Conservation (phyloP, 2,329 filamentous ascomycete species). For the Colletotrichum echinochloae region DNA sequence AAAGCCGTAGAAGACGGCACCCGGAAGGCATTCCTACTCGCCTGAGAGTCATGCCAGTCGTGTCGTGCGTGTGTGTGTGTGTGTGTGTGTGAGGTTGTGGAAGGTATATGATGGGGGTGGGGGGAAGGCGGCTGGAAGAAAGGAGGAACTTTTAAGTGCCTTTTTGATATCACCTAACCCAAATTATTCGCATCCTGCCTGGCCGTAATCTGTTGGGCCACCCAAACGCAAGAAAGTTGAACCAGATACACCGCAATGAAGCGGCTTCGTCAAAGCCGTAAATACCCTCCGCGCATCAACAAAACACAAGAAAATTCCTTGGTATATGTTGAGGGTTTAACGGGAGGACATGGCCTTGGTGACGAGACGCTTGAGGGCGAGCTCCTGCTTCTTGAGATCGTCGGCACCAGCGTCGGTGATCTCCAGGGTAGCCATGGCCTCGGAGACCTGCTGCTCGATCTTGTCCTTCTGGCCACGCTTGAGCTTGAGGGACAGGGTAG, state of each 20-base stretch:
- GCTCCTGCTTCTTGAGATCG: slow-evolving; percentile 99
- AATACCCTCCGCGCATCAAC: slow-evolving; percentile 18
- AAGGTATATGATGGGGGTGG: slow-evolving; percentile 38
- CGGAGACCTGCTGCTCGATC: slow-evolving; percentile 96
- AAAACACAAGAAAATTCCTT: slow-evolving; percentile 23
- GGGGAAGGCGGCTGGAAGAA: slow-evolving; percentile 39
- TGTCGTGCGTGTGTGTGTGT: slow-evolving; percentile 36
- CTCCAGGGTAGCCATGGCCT: slow-evolving; percentile 98
- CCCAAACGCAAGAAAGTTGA: slow-evolving; percentile 41
- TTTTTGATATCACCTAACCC: slow-evolving; percentile 42
- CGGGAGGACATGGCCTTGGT: slow-evolving; percentile 98
- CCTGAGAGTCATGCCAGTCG: slow-evolving; percentile 37
- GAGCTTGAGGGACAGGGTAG: slow-evolving; percentile 93
- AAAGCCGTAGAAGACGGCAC: slow-evolving; percentile 40
- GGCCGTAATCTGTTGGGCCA: slow-evolving; percentile 38
- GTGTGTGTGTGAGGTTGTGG: slow-evolving; percentile 28
- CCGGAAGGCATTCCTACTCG: slow-evolving; percentile 37
- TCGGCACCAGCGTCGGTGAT: slow-evolving; percentile 91
- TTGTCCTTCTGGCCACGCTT: slow-evolving; percentile 99
- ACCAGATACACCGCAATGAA: slow-evolving; percentile 44
- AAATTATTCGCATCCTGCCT: slow-evolving; percentile 42
- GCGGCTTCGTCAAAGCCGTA: slow-evolving; percentile 43
- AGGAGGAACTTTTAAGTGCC: slow-evolving; percentile 42
- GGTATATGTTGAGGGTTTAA: slow-evolving; percentile 61
- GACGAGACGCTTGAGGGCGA: slow-evolving; percentile 95